Conservation (phyloP, 1,139 yeast genomes). For the Geotrichum aggregatum region DNA sequence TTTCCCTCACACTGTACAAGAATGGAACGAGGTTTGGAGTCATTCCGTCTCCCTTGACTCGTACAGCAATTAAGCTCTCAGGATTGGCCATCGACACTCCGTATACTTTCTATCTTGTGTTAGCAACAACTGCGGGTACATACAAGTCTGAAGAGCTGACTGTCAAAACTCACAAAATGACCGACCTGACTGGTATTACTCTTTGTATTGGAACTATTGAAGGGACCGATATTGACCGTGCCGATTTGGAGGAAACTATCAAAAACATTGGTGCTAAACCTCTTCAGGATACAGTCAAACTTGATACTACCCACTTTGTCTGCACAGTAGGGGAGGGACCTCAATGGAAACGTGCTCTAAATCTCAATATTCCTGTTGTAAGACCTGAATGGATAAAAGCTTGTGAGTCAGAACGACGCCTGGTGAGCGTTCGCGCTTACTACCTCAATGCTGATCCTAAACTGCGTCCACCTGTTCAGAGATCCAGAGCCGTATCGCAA, state of each 20-base stretch:
- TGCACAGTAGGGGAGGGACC: slow-evolving; percentile 66
- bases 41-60: slow-evolving; percentile 77
- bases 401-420: slow-evolving; percentile 81
- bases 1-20: slow-evolving; percentile 72
- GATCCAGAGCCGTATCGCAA: slow-evolving; percentile 32
- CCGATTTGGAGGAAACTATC: slow-evolving; percentile 63
- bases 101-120: slow-evolving; percentile 72
- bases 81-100: slow-evolving; percentile 85
- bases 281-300: slow-evolving; percentile 64
- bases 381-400: slow-evolving; percentile 97
- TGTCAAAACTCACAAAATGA: slow-evolving; percentile 90
- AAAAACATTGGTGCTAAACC: slow-evolving; percentile 79
- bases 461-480: slow-evolving; percentile 34
- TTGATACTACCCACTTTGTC: slow-evolving; percentile 91
- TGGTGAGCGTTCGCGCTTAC: slow-evolving; percentile 83
- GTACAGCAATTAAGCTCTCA: slow-evolving; percentile 79
- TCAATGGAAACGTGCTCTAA: slow-evolving; percentile 74
- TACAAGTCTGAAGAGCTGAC: slow-evolving; percentile 64
- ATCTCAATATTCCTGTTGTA: slow-evolving; percentile 85
- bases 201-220: slow-evolving; percentile 83
- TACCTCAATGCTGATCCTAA: slow-evolving; percentile 43
- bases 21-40: slow-evolving; percentile 76
- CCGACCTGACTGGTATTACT: slow-evolving; percentile 89
- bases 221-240: slow-evolving; percentile 47
- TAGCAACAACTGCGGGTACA: slow-evolving; percentile 86